A percentile compares a stretch with the other conserved stretches of the same genome.
phyloP scores from a whole-genome alignment of 306 rosid genomes.

The Cucurbita ficifolia region DNA sequence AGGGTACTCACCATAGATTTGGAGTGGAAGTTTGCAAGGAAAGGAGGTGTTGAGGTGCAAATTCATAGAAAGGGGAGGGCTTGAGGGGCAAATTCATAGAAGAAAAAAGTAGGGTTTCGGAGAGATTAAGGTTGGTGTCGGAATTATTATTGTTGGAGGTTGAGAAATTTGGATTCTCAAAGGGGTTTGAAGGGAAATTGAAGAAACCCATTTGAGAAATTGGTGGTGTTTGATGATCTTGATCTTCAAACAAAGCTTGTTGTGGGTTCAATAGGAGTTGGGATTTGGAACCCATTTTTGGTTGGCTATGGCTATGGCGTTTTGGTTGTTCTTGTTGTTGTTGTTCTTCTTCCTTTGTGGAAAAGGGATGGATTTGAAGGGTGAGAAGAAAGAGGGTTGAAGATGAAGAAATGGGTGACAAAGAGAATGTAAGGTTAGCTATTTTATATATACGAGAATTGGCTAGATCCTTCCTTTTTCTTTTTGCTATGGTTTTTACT shows the following conservation, averaged over 20 bases:
- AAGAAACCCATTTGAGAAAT: slow-evolving; percentile 47
- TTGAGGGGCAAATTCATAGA: slow-evolving; percentile 14
- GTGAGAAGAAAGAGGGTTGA: neutral
- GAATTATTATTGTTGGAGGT: neutral
- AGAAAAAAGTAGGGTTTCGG: slow-evolving; percentile 56
- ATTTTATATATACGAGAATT: neutral
- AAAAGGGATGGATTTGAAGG: neutral
- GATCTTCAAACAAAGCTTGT: slow-evolving; percentile 37
- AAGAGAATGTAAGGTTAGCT: neutral
- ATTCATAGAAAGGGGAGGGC: slow-evolving; percentile 10
- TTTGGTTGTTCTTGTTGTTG: neutral
- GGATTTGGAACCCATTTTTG: slow-evolving; percentile 31
- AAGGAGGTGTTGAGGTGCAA: slow-evolving; percentile 52
- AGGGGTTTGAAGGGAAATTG: slow-evolving; percentile 39
- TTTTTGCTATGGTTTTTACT: neutral
- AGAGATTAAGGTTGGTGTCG: slow-evolving; percentile 8
- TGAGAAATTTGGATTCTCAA: neutral
- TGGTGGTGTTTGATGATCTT: neutral
- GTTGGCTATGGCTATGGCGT: neutral
- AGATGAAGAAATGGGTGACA: slow-evolving; percentile 1
- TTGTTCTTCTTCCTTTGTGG: neutral
- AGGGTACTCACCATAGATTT: slow-evolving; percentile 51
- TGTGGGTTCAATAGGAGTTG: slow-evolving; percentile 34
- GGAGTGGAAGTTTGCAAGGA: slow-evolving; percentile 63
- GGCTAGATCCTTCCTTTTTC: neutral